Base-by-base conservation (phyloP, 345 rosid species). In the Abelmoschus esculentus region DNA sequence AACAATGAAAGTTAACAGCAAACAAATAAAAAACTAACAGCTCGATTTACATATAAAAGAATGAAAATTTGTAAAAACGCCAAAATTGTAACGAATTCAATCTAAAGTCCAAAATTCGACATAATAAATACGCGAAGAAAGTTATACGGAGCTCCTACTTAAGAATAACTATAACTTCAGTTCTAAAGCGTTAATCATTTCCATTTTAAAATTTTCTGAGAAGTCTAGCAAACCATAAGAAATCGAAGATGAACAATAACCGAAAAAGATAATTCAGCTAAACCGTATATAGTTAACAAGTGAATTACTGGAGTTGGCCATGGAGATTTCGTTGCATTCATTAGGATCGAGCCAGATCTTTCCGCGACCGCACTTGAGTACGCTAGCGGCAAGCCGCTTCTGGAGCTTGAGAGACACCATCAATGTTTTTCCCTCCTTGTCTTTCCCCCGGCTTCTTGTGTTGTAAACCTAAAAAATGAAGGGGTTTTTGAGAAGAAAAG, bases 291-390 rank as follows among this genome's bases (percentile, higher is more conserved):
- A 4, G 7, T 9, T 67, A 5, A 50, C 28, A 49, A 15, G 7
- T 53, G 11, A 70, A 84, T 28, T 79, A 87, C 92, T 77, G 66
- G 92, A 89, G 75, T 89, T 89, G 55, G 96, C 92, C 96, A 87
- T 85, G 72, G 92, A 83, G 83, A 89, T 84, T 72, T 84, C 89
- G 44, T 74, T 75, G 75, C 66, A 74, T 59, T 89, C 96, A 73
- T 83, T 89, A 7, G 96, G 90, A 61, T 87, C 92, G 1, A 87
- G 82, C 96, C 92, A 89, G 15, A 87, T 86, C 75, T 87, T 89
- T 14, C 83, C 83, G 7, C 82, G 76, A 10, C 90, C 96, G 17
- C 96, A 89, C 55, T 83, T 84, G 78, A 87, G 84, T 7, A 87
- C 90, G 80, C 90, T 85, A 8, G 90, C 82, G 61, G 90, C 77